Evolutionary conservation across 2,329 filamentous ascomycete genomes (phyloP), one percentile per base, ranked within the genome.

Genomic region (Diaporthe longicolla): DNA sequence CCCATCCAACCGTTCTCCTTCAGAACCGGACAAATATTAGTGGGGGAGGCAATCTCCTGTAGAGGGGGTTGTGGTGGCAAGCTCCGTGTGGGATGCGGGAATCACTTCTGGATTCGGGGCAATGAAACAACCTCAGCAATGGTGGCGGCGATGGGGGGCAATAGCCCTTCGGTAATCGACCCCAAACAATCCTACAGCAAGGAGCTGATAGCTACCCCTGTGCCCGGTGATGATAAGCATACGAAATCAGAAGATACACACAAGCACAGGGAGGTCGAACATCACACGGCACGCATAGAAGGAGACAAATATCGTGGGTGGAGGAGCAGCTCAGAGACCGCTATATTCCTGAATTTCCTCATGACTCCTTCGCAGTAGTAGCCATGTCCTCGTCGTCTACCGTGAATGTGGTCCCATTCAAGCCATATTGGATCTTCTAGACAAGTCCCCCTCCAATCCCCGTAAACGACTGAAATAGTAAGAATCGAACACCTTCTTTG

Each of bases 401-500:
- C 45, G 45, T 66, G 21, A 66, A n/a, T 52, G 63, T 66, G 21
- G 63, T 66, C 45, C 54, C 63, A 66, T 66, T 52, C 45, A 66
- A 66, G 63, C 63, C 63, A 66, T 66, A 52, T 52, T 66, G 63
- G 29, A 52, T 66, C 26, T 66, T 45, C 37, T 66, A 40, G 63
- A 50, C 29, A 45, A 66, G 43, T 66, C 45, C 45, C n/a, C 48
- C 24, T 35, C 61, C n/a, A 21, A 19, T 4, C 45, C 45, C 21
- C 63, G 24, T 35, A 29, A 66, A 66, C 37, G 50, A 72, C 52
- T 40, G 48, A 63, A 66, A 66, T 37, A 69, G 13, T 40, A 40
- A 55, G 69, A 69, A 68, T 63, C 54, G 61, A 74, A 74, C 73
- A 58, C 73, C 73, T 61, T 66, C 63, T 35, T 69, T 72, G 70